A percentile compares a stretch with the other conserved stretches of the same genome.
Evolutionary conservation across 495 filamentous ascomycete genomes (phyloP).

Genomic region (Xylaria palmicola): DNA sequence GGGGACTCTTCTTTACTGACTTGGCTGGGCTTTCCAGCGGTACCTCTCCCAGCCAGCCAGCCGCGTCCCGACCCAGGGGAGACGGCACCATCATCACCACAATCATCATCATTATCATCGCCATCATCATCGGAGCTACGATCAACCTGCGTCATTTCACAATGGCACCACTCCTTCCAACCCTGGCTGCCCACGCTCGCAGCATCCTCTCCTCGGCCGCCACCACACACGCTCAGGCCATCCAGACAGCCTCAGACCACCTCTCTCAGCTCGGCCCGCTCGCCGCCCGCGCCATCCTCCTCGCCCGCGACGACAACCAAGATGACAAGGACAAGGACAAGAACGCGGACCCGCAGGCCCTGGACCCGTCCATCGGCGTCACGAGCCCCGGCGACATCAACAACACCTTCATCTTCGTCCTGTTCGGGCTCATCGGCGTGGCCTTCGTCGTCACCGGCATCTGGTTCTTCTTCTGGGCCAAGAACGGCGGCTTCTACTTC

Average conservation of each 20-base stretch:
- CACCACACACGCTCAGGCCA: slow-evolving; percentile 9
- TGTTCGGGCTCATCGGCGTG: slow-evolving; percentile 83
- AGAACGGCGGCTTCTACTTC: slow-evolving; percentile 91
- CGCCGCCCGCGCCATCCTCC: slow-evolving; percentile 37
- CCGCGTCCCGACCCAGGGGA: not conserved
- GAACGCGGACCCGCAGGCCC: not conserved
- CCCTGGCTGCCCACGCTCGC: slow-evolving; percentile 28
- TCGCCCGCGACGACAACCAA: slow-evolving; percentile 32
- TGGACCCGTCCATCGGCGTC: slow-evolving; percentile 49
- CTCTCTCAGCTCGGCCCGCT: slow-evolving; percentile 39
- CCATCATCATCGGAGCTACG: not conserved
- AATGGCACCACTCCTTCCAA: slow-evolving; percentile 28
- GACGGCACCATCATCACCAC: slow-evolving; percentile 7
- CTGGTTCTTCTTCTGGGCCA: slow-evolving; percentile 99
- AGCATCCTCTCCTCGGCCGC: slow-evolving; percentile 23
- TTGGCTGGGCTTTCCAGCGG: slow-evolving; percentile 30
- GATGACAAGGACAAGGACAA: slow-evolving; percentile 6
- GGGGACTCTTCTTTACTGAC: not conserved
- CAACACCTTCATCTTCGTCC: slow-evolving; percentile 75
- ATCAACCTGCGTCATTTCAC: slow-evolving; percentile 9
- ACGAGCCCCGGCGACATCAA: slow-evolving; percentile 69
- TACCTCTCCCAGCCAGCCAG: slow-evolving; percentile 5
- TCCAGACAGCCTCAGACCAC: slow-evolving; percentile 3
- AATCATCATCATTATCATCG: not conserved
- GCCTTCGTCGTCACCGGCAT: slow-evolving; percentile 72